Evolutionary conservation across 73 alveolate species (phyloP).

Genomic region (Symbiodinium pilosum): DNA sequence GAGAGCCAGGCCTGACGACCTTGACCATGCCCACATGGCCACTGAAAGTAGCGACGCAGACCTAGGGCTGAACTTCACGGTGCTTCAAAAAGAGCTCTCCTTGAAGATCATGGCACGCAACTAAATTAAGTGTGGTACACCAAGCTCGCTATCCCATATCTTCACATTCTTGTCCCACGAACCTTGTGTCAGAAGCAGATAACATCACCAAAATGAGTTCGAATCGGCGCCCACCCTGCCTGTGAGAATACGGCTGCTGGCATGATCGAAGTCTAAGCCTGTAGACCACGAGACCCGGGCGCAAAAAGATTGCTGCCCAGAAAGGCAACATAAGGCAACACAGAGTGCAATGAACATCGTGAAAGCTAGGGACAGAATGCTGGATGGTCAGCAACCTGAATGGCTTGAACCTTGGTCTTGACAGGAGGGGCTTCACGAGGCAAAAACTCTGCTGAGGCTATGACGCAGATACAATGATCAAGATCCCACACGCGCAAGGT

Average conservation of each 20-base stretch:
- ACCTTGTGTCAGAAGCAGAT: neutral
- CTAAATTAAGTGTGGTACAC: no score
- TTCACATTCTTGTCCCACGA: slow-evolving; percentile 80
- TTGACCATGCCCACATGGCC: slow-evolving; percentile 58
- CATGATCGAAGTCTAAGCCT: slow-evolving; percentile 61
- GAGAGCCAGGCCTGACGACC: slow-evolving; percentile 70
- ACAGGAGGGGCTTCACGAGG: neutral
- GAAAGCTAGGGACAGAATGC: slow-evolving; percentile 38
- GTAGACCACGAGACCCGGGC: neutral
- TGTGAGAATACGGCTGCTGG: slow-evolving; percentile 54
- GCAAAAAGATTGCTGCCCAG: neutral
- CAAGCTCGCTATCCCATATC: slow-evolving; percentile 70
- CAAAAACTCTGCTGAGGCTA: neutral
- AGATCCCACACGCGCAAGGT: slow-evolving; percentile 81
- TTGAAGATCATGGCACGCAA: no score
- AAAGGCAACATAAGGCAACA: neutral
- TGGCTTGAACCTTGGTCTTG: slow-evolving; percentile 41
- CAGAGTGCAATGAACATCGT: neutral
- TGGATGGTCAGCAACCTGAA: slow-evolving; percentile 60
- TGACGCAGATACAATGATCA: slow-evolving; percentile 56
- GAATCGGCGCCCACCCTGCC: no score
- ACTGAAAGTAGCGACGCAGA: slow-evolving; percentile 34
- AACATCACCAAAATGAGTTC: neutral
- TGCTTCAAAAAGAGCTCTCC: no score
- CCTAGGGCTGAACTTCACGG: neutral